Evolutionary conservation across 805 yeast species (phyloP).

Genomic region (Candida ascalaphidarum): DNA sequence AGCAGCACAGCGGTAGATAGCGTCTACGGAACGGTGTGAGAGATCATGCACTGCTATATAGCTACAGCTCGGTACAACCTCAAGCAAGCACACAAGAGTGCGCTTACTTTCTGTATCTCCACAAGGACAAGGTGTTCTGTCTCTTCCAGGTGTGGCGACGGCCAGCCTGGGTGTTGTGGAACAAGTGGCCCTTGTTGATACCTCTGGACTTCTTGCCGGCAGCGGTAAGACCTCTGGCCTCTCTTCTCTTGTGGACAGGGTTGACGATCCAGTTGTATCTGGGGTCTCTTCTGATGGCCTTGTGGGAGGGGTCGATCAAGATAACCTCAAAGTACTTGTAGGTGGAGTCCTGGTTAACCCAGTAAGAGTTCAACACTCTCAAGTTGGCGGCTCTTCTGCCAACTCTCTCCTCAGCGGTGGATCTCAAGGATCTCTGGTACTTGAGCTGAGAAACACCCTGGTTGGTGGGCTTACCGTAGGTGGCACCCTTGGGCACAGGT

Average conservation of each 20-base stretch:
- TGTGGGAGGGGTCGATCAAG: conserved; percentile 95
- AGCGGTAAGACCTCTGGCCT: conserved; percentile 97
- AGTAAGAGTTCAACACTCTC: conserved; percentile 99
- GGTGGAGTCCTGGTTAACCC: conserved; percentile 99
- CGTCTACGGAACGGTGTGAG: too few species aligned
- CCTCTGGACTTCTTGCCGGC: conserved; percentile 99
- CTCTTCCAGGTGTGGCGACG: conserved; percentile 99
- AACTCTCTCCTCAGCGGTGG: conserved; percentile 99
- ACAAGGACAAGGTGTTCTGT: conserved; percentile 95
- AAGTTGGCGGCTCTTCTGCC: conserved; percentile 98
- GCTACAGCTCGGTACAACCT: too few species aligned
- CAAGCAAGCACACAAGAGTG: neutral
- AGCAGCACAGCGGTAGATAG: neutral
- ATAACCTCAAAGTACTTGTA: conserved; percentile 99
- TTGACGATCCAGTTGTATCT: conserved; percentile 99
- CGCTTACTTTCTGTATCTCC: conserved; percentile 95
- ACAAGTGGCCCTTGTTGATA: conserved; percentile 99
- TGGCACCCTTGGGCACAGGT: conserved; percentile 99
- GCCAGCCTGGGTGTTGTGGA: conserved; percentile 97
- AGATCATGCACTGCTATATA: too few species aligned
- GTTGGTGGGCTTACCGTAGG: conserved; percentile 99
- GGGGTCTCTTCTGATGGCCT: conserved; percentile 98
- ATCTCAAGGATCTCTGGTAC: conserved; percentile 96
- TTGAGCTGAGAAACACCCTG: conserved; percentile 99
- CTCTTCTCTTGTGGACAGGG: conserved; percentile 99